phyloP scores from a whole-genome alignment of 805 yeast species.

The Metschnikowia dekortorum region DNA sequence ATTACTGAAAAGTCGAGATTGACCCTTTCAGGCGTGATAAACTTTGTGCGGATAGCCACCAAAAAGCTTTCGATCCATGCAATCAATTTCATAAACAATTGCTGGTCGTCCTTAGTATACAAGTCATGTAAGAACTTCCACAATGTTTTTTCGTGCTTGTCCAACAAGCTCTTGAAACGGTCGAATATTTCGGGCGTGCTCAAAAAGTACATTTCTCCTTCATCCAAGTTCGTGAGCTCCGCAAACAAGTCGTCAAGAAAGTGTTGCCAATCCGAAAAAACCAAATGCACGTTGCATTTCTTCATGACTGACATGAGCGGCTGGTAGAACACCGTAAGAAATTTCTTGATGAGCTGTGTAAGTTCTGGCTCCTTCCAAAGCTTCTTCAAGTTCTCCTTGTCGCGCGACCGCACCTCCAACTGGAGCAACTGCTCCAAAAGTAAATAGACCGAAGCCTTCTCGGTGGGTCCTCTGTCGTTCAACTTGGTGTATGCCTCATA shows the following conservation, averaged over 20 bases:
- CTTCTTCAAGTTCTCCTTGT: conserved; percentile 68
- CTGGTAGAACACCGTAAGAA: conserved; percentile 67
- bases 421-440: conserved; percentile 59
- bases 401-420: conserved; percentile 62
- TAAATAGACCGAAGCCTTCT: conserved; percentile 38
- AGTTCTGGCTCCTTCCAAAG: conserved; percentile 85
- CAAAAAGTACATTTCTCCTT: conserved; percentile 45
- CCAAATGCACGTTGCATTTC: conserved; percentile 59
- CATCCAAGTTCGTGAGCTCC: conserved; percentile 60
- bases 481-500: conserved; percentile 19
- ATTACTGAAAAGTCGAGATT: conserved; percentile 41
- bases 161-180: conserved; percentile 59
- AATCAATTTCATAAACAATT: conserved; percentile 67
- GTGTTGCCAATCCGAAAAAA: conserved; percentile 42
- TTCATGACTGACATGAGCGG: conserved; percentile 69
- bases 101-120: conserved; percentile 70
- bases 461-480: conserved; percentile 10
- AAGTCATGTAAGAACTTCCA: conserved; percentile 76
- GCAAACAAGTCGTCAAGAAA: conserved; percentile 51
- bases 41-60: conserved; percentile 59
- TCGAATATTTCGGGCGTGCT: conserved; percentile 60
- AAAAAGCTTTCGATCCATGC: conserved; percentile 71
- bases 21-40: conserved; percentile 34
- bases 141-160: conserved; percentile 66
- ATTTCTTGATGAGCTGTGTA: conserved; percentile 66